These are phyloP conservation scores for Salvia hispanica DNA, from an alignment of 257 asterid species.

Conservation along the genomic window DNA sequence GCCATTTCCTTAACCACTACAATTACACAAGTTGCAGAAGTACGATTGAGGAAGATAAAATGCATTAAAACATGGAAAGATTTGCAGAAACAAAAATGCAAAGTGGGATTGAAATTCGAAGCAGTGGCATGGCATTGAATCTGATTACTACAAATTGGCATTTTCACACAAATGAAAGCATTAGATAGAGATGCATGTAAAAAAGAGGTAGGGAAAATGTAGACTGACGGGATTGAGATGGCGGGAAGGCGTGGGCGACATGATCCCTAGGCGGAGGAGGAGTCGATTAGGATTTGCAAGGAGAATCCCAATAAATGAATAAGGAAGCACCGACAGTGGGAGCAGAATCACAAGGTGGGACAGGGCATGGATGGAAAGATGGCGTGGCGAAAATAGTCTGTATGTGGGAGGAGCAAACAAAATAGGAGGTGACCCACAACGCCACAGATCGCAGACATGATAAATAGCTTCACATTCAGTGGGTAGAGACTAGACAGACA, in stretches of 20 bases:
- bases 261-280: conserved; percentile 38
- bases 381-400: neutral
- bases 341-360: neutral
- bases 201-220: neutral
- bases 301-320: conserved; percentile 19
- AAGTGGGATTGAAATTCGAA: conserved; percentile 1
- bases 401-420: conserved; percentile 11
- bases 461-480: conserved; percentile 41
- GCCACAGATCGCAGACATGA: conserved; percentile 29
- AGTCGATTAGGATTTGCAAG: conserved; percentile 19
- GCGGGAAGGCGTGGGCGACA: conserved; percentile 37
- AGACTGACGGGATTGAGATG: conserved; percentile 36
- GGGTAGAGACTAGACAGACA: conserved; percentile 32
- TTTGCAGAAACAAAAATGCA: neutral
- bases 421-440: conserved; percentile 42
- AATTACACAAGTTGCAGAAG: too few relatives aligned
- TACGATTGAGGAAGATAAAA: neutral
- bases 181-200: conserved; percentile 4
- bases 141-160: too few relatives aligned
- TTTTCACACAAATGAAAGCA: neutral
- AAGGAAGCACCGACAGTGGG: conserved; percentile 40
- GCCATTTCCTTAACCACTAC: too few relatives aligned
- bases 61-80: neutral
- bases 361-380: conserved; percentile 3
- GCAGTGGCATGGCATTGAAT: too few relatives aligned